Percentiles rank a stretch among this genome's conserved stretches.
Conservation (phyloP, 2,329 filamentous ascomycete genomes). For the Fusarium paranaense region DNA sequence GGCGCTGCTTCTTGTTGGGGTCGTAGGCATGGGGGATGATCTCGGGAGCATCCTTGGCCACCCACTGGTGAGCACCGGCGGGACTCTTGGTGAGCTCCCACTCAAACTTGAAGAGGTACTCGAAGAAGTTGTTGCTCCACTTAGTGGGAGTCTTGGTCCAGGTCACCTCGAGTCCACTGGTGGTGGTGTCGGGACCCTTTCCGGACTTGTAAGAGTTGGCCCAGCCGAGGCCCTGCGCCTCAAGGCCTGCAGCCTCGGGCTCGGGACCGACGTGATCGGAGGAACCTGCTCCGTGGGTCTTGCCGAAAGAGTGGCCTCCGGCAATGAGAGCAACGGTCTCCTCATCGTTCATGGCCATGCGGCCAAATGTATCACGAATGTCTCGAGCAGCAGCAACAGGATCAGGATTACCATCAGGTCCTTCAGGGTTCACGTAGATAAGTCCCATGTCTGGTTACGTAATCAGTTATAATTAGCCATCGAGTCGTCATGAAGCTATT, state of each 20-base stretch:
- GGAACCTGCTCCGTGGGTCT: conserved; percentile 73
- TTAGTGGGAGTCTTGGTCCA: conserved; percentile 76
- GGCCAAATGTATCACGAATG: conserved; percentile 78
- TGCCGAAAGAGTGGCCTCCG: conserved; percentile 84
- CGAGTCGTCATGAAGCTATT: too few relatives aligned
- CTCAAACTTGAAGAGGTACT: conserved; percentile 83
- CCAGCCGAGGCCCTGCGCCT: conserved; percentile 80
- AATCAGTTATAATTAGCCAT: neutral
- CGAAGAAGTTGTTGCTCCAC: conserved; percentile 80
- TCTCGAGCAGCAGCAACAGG: conserved; percentile 75
- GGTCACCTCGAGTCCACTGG: conserved; percentile 80
- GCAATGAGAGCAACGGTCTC: conserved; percentile 83
- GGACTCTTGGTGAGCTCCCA: conserved; percentile 83
- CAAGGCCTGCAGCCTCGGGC: conserved; percentile 73
- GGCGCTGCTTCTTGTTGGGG: conserved; percentile 34
- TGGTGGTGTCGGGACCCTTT: conserved; percentile 78
- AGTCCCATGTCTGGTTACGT: conserved; percentile 47
- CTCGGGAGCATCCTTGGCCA: conserved; percentile 65
- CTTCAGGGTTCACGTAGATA: conserved; percentile 81
- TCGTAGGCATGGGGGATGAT: conserved; percentile 52
- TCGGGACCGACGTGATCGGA: conserved; percentile 70
- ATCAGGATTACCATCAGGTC: conserved; percentile 78
- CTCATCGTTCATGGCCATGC: conserved; percentile 87
- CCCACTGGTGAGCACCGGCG: conserved; percentile 81
- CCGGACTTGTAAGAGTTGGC: conserved; percentile 72